Base-by-base conservation (phyloP, 1,284 basidiomycete species). In the Thelephora terrestris region DNA sequence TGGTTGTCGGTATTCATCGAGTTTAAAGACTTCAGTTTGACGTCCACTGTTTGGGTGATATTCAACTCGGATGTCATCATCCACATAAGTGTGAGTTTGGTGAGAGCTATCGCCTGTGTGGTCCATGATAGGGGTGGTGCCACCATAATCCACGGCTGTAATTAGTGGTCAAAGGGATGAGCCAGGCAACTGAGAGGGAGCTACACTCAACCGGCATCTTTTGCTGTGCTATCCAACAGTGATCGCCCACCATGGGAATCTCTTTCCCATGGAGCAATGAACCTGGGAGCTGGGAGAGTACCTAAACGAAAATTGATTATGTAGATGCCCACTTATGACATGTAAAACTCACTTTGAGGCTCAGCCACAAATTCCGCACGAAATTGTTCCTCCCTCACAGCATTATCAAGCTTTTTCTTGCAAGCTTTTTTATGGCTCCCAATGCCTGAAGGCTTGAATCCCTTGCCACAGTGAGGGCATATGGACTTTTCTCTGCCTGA, bases 31-130 rank as follows among this genome's bases (percentile, higher is more conserved):
- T n/a, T 39, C 10, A 12, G 25, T 21, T 6, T 14, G n/a, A 4
- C 27, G 32, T 5, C 46, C 46, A 35, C 51, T 50, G 16, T 23
- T 16, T 14, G 48, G 48, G 36, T 54, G 51, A 45, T 46, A 52
- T 27, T 50, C 46, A n/a, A 47, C 45, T 10, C 25, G 47, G 47
- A 54, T 50, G 36, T 48, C 47, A 23, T 54, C 53, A 27, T 39
- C 14, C 17, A 9, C 9, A 4, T 23, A 4, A 39, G 4, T 39
- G 9, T 18, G 7, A 3, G 14, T 16, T 39, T 9, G 21, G 18
- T 16, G 5, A 16, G 2, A 16, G 37, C 23, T 23, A 16, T 18
- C 18, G 18, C n/a, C 16, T 16, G 21, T 18, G 4, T 7, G n/a
- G 37, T 18, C 37, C 12, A 4, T 7, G 4, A 9, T 16, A 39